Conservation (phyloP, 140 eudicot genomes). For the Flaveria floridana region DNA sequence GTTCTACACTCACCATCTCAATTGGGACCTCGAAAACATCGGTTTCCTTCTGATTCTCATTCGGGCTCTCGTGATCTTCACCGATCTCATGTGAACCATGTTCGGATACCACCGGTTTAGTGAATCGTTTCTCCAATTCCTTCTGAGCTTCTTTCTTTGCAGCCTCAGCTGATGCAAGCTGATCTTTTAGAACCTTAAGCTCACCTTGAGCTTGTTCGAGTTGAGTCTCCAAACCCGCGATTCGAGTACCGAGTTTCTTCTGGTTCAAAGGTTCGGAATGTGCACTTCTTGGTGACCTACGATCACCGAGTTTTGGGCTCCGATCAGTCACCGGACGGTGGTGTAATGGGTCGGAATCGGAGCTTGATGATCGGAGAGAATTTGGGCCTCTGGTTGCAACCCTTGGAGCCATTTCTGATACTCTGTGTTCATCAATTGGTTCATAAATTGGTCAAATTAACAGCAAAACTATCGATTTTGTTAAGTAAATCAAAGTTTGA, state of each 20-base stretch:
- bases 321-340: conserved; percentile 54
- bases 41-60: conserved; percentile 49
- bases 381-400: conserved; percentile 59
- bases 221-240: conserved; percentile 85
- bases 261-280: conserved; percentile 57
- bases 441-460: neutral
- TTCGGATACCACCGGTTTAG: conserved; percentile 30
- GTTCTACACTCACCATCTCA: conserved; percentile 41
- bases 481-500: neutral
- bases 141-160: conserved; percentile 82
- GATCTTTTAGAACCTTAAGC: conserved; percentile 72
- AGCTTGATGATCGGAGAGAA: conserved; percentile 65
- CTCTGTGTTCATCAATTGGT: conserved; percentile 36
- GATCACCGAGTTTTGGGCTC: conserved; percentile 63
- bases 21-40: conserved; percentile 86
- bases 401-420: conserved; percentile 67
- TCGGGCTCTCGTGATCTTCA: neutral
- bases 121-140: conserved; percentile 51
- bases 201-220: conserved; percentile 90
- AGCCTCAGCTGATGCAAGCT: conserved; percentile 70
- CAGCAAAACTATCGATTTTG: neutral
- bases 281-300: conserved; percentile 62
- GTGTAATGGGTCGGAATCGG: conserved; percentile 67
- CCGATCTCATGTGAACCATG: conserved; percentile 11
- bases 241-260: conserved; percentile 81